A percentile compares a stretch with the other conserved stretches of the same genome.
phyloP scores from a whole-genome alignment of 176 grass and related monocot species.

The Dendrocalamus sinicus region DNA sequence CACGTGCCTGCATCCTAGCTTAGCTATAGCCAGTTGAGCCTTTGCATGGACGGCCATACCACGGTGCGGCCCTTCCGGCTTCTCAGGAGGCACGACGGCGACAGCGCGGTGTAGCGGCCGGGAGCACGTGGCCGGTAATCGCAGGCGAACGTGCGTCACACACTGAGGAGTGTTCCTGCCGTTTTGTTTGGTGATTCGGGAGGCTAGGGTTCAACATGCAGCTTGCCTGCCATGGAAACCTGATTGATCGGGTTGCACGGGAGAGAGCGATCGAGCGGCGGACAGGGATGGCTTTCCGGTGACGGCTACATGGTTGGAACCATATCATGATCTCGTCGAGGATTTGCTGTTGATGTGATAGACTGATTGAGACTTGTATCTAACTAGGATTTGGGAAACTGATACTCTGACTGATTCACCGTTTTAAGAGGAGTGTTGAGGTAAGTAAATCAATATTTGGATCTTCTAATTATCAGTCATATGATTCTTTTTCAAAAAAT shows the following conservation, averaged over 20 bases:
- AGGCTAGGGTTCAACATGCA: not conserved
- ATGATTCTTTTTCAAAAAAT: not conserved
- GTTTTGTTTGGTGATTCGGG: constrained; percentile 17
- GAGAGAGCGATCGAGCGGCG: constrained; percentile 18
- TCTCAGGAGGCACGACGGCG: constrained; percentile 46
- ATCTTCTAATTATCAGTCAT: not conserved
- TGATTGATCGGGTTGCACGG: not conserved
- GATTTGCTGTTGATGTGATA: constrained; percentile 39
- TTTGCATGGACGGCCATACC: constrained; percentile 16
- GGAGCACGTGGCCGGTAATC: constrained; percentile 34
- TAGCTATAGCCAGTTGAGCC: not conserved
- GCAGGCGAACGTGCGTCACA: constrained; percentile 45
- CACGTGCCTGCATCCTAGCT: constrained; percentile 12
- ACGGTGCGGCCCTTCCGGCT: constrained; percentile 34
- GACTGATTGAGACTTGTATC: constrained; percentile 4
- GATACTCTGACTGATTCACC: not conserved
- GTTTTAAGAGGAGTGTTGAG: not conserved
- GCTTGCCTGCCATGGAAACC: not conserved
- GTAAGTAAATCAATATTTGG: not conserved
- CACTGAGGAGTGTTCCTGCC: not conserved
- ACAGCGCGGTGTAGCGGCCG: not conserved
- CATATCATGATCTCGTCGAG: not conserved
- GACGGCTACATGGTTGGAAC: not conserved
- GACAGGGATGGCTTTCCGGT: too few species aligned
- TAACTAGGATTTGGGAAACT: not conserved